Evolutionary conservation across 1,139 yeast species (phyloP), one percentile per base, ranked within the genome.

Genomic region (Blastobotrys buckinghamii): DNA sequence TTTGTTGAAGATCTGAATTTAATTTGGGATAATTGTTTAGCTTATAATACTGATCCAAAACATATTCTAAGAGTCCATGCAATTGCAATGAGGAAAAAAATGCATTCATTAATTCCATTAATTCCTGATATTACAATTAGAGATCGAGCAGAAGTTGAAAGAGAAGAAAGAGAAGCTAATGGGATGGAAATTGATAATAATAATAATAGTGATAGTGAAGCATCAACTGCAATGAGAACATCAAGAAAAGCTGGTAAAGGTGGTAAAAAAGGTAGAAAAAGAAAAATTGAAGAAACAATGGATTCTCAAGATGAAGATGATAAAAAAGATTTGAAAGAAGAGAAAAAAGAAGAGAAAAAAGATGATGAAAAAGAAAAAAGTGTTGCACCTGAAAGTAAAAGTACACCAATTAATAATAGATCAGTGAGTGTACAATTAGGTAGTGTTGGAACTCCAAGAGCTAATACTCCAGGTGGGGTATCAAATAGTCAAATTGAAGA

Each of bases 1-100:
- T 92, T 92, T 72, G 95, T 89, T 20, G 95, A 86, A 61, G 98
- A 92, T 65, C 71, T 92, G 50, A 86, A 86, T 90, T 74, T 94
- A 49, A 94, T 94, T 34, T 94, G 98, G 98, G 81, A 82, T 53
- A 94, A 94, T 66, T 94, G 99, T 65, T 71, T 94, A 53, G 79
- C 90, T 0, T 94, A 88, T 64, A 94, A 94, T 65, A 86, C 97
- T 0, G 98, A 94, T 60, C 98, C 98, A 1, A 84, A 83, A 53
- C 97, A 94, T 66, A 90, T 86, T 58, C 68, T 92, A 38, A 74
- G 99, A 50, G 87, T 82, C 0, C 97, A 92, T 69, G 98, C 98
- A 0, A 69, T 85, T 45, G 97, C 97, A 2, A 94, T 92, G 98
- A 95, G 89, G 58, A 88, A 87, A 66, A 87, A 86, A 62, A 82